Evolutionary conservation across 2,329 filamentous ascomycete genomes (phyloP), one percentile per base, ranked within the genome.

Genomic region (Fusarium concolor): DNA sequence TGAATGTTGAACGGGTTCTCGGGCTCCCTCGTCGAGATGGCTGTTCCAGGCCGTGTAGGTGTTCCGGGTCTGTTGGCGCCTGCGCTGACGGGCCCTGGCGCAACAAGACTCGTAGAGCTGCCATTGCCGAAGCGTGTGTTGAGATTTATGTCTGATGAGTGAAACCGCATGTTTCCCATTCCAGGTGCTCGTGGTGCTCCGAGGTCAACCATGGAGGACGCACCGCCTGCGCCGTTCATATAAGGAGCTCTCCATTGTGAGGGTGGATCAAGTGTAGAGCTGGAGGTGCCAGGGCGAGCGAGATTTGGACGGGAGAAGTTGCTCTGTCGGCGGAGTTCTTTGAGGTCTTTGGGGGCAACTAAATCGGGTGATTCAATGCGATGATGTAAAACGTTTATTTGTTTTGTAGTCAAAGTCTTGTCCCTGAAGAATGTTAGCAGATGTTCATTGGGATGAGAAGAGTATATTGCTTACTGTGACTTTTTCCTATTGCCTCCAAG

Each of bases 401-500:
- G 45, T 29, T 62, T 72, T 10, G 62, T 29, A 14, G 60, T 17
- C 26, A 56, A 33, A 42, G 71, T 73, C 41, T 74, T 74, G 66
- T 73, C 71, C 42, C 72, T 74, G 44, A 9, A 17, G 26, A 26
- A 15, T 31, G 56, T 72, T 17, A 72, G 69, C 17, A 33, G 31
- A 26, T 6, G 26, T 10, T 14, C 29, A 12, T 8, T n/a, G 15
- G n/a, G 4, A 35, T 8, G 33, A 35, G 15, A 35, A 35, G 10
- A 10, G 10, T 18, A 56, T 8, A 26, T 35, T 17, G 57, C 76
- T 72, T 75, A 81, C 85, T 81, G 75, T n/a, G 78, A 83, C 82
- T 85, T 87, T 76, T 87, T 88, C 78, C 83, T 87, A 65, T 85
- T 84, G 69, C 81, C 80, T 49, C 85, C 84, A 62, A 87, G 79